Conservation (phyloP, 2,329 filamentous ascomycete genomes). For the Dactylonectria estremocensis region DNA sequence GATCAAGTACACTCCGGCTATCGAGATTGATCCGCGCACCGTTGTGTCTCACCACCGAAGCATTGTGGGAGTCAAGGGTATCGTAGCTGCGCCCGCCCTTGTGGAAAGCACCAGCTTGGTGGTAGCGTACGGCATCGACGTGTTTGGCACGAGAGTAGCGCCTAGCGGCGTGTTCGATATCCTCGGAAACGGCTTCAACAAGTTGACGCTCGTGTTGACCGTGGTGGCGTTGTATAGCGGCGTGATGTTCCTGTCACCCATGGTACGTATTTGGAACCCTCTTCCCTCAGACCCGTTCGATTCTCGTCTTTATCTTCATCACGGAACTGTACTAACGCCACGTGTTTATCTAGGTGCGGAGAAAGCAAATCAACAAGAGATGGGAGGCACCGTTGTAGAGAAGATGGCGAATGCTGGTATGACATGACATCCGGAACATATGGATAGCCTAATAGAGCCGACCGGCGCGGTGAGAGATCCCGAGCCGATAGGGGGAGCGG, state of each 20-base stretch:
- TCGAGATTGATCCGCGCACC: conserved; percentile 88
- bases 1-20: conserved; percentile 79
- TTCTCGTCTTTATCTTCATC: conserved; percentile 4
- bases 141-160: conserved; percentile 89
- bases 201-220: conserved; percentile 86
- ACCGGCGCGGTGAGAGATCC: conserved; percentile 10
- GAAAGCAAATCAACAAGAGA: conserved; percentile 77
- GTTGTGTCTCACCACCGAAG: conserved; percentile 87
- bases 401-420: conserved; percentile 33
- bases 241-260: conserved; percentile 83
- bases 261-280: conserved; percentile 74
- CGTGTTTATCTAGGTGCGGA: conserved; percentile 61
- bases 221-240: conserved; percentile 85
- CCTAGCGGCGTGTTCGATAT: conserved; percentile 94
- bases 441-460: conserved; percentile 35
- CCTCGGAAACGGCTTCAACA: conserved; percentile 93
- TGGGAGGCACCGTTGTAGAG: conserved; percentile 65
- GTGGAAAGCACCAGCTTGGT: conserved; percentile 94
- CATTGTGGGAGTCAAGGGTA: conserved; percentile 79
- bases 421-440: conserved; percentile 25
- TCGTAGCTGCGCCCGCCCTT: conserved; percentile 83
- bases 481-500: conserved; percentile 30
- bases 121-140: conserved; percentile 88
- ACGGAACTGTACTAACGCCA: conserved; percentile 51
- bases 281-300: neutral